These are phyloP conservation scores for Lentinula sp. DNA, from an alignment of 768 basidiomycete genomes.

Conservation along the genomic window DNA sequence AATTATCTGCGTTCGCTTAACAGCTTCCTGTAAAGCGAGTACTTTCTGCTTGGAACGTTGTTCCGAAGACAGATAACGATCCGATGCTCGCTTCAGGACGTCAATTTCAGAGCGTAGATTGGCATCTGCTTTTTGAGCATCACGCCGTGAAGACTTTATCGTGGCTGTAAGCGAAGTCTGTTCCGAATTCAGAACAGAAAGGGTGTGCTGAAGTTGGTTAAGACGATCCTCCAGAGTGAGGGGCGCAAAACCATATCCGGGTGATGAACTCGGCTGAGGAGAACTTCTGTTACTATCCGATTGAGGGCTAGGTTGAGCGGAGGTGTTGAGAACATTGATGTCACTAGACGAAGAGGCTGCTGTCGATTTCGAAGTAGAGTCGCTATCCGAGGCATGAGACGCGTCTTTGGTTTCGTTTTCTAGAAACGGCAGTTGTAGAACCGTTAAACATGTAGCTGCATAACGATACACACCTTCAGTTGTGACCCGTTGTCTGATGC, in stretches of 20 bases:
- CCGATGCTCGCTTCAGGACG: conserved; percentile 72
- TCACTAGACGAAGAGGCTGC: neutral
- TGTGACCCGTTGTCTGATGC: conserved; percentile 56
- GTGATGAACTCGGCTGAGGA: conserved; percentile 14
- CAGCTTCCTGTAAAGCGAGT: conserved; percentile 83
- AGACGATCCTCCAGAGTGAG: conserved; percentile 65
- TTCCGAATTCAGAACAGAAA: conserved; percentile 59
- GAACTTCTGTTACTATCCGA: conserved; percentile 20
- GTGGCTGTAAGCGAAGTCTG: conserved; percentile 60
- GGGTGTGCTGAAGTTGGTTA: conserved; percentile 57
- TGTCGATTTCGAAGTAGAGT: neutral
- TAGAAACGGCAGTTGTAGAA: neutral
- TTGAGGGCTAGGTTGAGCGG: conserved; percentile 23
- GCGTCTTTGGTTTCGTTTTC: conserved; percentile 18
- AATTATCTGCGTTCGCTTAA: conserved; percentile 66
- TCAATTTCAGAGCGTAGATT: conserved; percentile 82
- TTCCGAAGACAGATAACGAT: conserved; percentile 72
- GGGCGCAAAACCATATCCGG: conserved; percentile 17
- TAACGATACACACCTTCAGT: conserved; percentile 46
- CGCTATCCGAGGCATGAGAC: neutral
- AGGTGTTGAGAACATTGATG: conserved; percentile 24
- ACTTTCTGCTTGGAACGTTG: conserved; percentile 81
- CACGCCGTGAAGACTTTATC: conserved; percentile 74
- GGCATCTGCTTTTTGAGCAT: conserved; percentile 80
- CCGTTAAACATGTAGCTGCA: neutral